These are phyloP conservation scores for Pichia kluyveri DNA, from an alignment of 805 yeast genomes.

Conservation along the genomic window DNA sequence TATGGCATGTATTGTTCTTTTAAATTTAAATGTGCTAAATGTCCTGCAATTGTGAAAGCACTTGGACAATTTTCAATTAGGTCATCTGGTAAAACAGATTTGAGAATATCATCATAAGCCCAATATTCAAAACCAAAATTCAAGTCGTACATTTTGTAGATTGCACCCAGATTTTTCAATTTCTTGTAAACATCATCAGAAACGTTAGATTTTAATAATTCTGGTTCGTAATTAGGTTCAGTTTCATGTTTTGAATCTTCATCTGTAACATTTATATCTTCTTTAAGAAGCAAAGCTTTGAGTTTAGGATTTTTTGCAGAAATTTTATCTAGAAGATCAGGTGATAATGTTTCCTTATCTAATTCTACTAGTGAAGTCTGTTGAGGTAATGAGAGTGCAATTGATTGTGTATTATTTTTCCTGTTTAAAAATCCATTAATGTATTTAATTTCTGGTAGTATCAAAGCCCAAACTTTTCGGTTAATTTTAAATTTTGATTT, in stretches of 20 bases:
- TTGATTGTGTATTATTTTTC: slow-evolving; percentile 32
- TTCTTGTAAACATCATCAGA: slow-evolving; percentile 29
- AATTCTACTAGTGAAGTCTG: slow-evolving; percentile 57
- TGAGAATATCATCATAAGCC: slow-evolving; percentile 81
- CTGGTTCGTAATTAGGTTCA: slow-evolving; percentile 4
- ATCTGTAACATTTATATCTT: slow-evolving; percentile 34
- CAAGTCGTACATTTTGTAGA: slow-evolving; percentile 44
- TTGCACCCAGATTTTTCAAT: slow-evolving; percentile 33
- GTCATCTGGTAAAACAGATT: slow-evolving; percentile 67
- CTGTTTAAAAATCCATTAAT: slow-evolving; percentile 54
- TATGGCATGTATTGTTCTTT: slow-evolving; percentile 79
- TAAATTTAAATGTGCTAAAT: slow-evolving; percentile 86
- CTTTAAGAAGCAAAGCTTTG: slow-evolving; percentile 55
- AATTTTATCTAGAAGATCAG: slow-evolving; percentile 4
- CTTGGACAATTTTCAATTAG: slow-evolving; percentile 69
- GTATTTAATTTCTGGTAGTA: slow-evolving; percentile 55
- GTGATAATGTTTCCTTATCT: slow-evolving; percentile 9
- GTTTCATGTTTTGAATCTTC: slow-evolving; percentile 15
- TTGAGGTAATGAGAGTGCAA: slow-evolving; percentile 57
- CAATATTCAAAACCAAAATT: slow-evolving; percentile 67
- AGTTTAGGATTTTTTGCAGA: slow-evolving; percentile 24
- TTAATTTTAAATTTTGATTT: slow-evolving; percentile 48
- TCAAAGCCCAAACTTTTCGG: slow-evolving; percentile 58
- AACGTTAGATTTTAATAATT: slow-evolving; percentile 31
- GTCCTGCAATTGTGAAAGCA: slow-evolving; percentile 91